Evolutionary conservation across 129 eudicot species (phyloP).

Genomic region (Oenanthe sinensis): DNA sequence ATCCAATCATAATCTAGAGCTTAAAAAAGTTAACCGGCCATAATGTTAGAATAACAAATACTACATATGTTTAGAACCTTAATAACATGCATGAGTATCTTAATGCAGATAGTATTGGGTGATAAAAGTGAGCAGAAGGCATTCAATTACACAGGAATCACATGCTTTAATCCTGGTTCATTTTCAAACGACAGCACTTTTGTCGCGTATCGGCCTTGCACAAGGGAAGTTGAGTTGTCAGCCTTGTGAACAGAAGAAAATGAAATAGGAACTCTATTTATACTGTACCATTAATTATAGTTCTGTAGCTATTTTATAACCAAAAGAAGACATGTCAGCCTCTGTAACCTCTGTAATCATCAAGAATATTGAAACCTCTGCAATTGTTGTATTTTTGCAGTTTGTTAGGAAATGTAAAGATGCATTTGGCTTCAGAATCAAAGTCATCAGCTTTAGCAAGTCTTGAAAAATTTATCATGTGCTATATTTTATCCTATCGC

Average conservation of each 20-base stretch:
- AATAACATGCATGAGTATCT: not conserved
- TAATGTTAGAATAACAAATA: not conserved
- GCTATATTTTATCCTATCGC: not conserved
- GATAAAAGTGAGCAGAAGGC: conserved; percentile 88
- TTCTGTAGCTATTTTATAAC: not conserved
- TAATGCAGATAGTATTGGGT: conserved; percentile 82
- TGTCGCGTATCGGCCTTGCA: conserved; percentile 79
- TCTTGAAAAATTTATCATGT: not conserved
- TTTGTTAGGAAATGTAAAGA: not conserved
- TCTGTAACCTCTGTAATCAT: not conserved
- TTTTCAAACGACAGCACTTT: conserved; percentile 79
- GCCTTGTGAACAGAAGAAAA: conserved; percentile 26
- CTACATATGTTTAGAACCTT: not conserved
- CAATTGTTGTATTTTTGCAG: not conserved
- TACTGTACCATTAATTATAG: conserved; percentile 3
- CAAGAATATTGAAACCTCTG: not conserved
- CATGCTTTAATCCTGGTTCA: conserved; percentile 95
- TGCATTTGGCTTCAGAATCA: not conserved
- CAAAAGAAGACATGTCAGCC: not conserved
- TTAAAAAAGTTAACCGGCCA: not conserved
- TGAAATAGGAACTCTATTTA: not conserved
- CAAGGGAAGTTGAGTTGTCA: conserved; percentile 75
- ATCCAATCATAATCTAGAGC: not conserved
- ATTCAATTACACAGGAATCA: conserved; percentile 64
- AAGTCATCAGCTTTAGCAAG: not conserved